A percentile compares a stretch with the other conserved stretches of the same genome.
Evolutionary conservation across 768 basidiomycete species (phyloP).

Genomic region (Rhizopogon roseolus): DNA sequence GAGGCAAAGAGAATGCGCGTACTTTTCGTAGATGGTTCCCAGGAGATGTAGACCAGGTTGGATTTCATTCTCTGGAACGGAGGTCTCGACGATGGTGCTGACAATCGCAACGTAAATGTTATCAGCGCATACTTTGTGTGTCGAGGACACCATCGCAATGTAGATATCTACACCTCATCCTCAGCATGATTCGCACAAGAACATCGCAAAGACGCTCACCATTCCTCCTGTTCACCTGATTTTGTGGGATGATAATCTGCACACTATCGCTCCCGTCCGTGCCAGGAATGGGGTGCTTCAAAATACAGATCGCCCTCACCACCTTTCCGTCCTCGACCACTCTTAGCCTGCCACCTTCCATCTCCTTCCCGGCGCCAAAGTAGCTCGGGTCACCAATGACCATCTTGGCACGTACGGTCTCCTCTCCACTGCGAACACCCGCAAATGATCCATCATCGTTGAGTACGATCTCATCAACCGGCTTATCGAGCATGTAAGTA

Average conservation of each 20-base stretch:
- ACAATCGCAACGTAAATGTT: slow-evolving; percentile 96
- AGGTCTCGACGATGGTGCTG: slow-evolving; percentile 96
- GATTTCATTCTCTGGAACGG: slow-evolving; percentile 88
- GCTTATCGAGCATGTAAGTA: slow-evolving; percentile 99
- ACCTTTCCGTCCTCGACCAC: slow-evolving; percentile 94
- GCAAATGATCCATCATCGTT: slow-evolving; percentile 84
- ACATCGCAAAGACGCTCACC: slow-evolving; percentile 45
- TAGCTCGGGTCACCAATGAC: slow-evolving; percentile 98
- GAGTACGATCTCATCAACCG: slow-evolving; percentile 85
- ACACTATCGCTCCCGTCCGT: slow-evolving; percentile 94
- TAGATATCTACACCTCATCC: slow-evolving; percentile 77
- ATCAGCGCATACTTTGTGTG: slow-evolving; percentile 96
- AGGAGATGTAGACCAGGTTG: slow-evolving; percentile 87
- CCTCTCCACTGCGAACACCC: slow-evolving; percentile 83
- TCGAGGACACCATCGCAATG: slow-evolving; percentile 94
- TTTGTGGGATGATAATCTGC: slow-evolving; percentile 98
- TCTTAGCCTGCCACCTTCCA: slow-evolving; percentile 72
- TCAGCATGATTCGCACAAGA: slow-evolving; percentile 2
- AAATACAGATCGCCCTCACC: slow-evolving; percentile 92
- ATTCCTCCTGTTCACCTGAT: slow-evolving; percentile 90
- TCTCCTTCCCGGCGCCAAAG: slow-evolving; percentile 72
- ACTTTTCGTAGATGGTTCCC: slow-evolving; percentile 94
- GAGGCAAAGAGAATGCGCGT: slow-evolving; percentile 20
- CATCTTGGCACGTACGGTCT: slow-evolving; percentile 95
- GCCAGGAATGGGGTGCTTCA: slow-evolving; percentile 97